These are phyloP conservation scores for Akanthomyces lecanii DNA, from an alignment of 2,329 filamentous ascomycete species.

Conservation along the genomic window DNA sequence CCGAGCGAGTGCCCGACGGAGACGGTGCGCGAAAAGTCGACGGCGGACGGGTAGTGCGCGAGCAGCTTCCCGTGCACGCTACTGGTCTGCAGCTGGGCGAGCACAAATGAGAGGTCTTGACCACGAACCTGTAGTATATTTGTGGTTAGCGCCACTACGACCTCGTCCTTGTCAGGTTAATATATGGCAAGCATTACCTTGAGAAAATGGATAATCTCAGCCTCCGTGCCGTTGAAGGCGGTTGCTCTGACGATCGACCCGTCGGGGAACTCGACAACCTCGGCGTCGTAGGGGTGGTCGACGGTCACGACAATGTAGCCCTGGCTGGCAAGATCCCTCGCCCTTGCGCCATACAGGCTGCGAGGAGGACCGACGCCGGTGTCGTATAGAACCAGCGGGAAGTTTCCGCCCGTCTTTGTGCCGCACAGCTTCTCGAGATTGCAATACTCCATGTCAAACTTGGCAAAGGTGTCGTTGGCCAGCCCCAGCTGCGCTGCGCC, in stretches of 20 bases:
- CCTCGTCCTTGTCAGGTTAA: neutral
- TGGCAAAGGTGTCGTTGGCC: conserved; percentile 28
- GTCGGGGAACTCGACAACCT: conserved; percentile 40
- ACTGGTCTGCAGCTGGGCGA: conserved; percentile 27
- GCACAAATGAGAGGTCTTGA: conserved; percentile 32
- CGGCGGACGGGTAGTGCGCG: conserved; percentile 19
- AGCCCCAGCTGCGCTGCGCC: conserved; percentile 27
- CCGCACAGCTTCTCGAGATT: conserved; percentile 16
- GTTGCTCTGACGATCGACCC: conserved; percentile 25
- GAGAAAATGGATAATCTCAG: conserved; percentile 10
- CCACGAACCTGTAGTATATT: conserved; percentile 24
- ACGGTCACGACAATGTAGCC: conserved; percentile 42
- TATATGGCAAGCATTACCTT: neutral
- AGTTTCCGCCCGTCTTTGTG: conserved; percentile 14
- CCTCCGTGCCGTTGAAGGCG: conserved; percentile 22
- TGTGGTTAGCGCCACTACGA: neutral
- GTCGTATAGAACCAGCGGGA: conserved; percentile 36
- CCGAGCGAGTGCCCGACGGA: conserved; percentile 36
- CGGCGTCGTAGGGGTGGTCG: conserved; percentile 43
- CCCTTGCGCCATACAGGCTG: conserved; percentile 36
- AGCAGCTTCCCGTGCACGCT: neutral
- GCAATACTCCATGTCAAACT: conserved; percentile 27
- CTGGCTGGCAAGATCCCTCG: conserved; percentile 39
- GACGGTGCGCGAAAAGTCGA: conserved; percentile 21
- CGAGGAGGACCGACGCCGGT: conserved; percentile 38